Conservation (phyloP, 169 alveolate species). For the Plasmodium cynomolgi region DNA sequence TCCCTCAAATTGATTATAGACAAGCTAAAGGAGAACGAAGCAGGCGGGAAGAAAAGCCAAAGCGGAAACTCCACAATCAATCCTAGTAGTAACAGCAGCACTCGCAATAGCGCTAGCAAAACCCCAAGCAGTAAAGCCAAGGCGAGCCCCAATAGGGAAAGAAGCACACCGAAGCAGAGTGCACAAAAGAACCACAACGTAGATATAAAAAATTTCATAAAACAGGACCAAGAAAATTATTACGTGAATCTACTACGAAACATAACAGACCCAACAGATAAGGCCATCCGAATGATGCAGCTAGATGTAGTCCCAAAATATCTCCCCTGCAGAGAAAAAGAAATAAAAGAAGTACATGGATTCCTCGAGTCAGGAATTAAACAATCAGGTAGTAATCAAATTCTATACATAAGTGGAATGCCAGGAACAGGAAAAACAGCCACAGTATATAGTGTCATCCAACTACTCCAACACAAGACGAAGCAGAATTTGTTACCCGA, state of each 20-base stretch:
- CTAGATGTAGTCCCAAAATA: constrained; percentile 66
- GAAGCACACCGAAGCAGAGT: not conserved
- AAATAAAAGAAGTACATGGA: constrained; percentile 78
- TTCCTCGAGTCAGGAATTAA: constrained; percentile 83
- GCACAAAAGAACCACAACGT: not conserved
- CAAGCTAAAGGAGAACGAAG: constrained; percentile 20
- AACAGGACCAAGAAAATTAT: constrained; percentile 59
- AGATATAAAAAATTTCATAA: constrained; percentile 10
- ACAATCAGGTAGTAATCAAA: constrained; percentile 87
- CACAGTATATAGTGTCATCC: constrained; percentile 83
- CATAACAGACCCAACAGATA: constrained; percentile 61
- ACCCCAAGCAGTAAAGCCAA: not conserved
- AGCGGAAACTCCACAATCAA: not conserved
- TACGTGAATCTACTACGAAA: constrained; percentile 17
- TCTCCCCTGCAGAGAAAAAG: constrained; percentile 81
- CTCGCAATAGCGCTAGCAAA: not conserved
- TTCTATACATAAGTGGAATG: constrained; percentile 86
- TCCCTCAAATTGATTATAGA: constrained; percentile 26
- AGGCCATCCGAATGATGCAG: constrained; percentile 70
- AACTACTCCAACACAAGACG: constrained; percentile 43
- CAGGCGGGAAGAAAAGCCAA: not conserved
- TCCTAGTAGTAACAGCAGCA: not conserved
- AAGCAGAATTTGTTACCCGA: constrained; percentile 76
- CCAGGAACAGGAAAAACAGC: constrained; percentile 91
- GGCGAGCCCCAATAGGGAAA: not conserved